phyloP scores from a whole-genome alignment of 345 rosid genomes.

The Brassica juncea region DNA sequence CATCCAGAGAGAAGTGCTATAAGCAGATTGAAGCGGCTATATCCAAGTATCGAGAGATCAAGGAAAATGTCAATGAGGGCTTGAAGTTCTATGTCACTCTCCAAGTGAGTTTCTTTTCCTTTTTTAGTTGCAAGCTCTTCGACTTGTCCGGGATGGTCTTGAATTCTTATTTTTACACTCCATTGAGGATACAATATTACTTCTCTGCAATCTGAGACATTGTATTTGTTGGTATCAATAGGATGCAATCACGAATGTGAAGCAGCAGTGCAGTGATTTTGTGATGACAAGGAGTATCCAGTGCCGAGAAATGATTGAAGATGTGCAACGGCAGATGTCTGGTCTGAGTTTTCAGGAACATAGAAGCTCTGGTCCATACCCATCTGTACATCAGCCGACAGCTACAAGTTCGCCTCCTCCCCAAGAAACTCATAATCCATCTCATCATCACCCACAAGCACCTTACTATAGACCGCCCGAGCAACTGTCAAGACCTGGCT shows the following conservation, averaged over 20 bases:
- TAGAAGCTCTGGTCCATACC: slow-evolving; percentile 62
- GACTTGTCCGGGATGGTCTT: slow-evolving; percentile 15
- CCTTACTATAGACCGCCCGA: slow-evolving; percentile 72
- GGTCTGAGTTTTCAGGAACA: slow-evolving; percentile 91
- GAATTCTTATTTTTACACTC: slow-evolving; percentile 1
- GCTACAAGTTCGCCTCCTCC: slow-evolving; percentile 48
- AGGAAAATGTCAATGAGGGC: slow-evolving; percentile 95
- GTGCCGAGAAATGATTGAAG: slow-evolving; percentile 96
- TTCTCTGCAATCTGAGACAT: slow-evolving; percentile 24
- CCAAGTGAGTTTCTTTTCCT: slow-evolving; percentile 56
- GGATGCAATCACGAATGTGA: slow-evolving; percentile 94
- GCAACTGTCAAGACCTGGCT: slow-evolving; percentile 61
- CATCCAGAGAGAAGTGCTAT: slow-evolving; percentile 86
- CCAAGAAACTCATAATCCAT: slow-evolving; percentile 55
- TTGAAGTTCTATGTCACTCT: slow-evolving; percentile 96
- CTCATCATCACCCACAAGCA: slow-evolving; percentile 53
- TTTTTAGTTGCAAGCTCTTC: slow-evolving; percentile 1
- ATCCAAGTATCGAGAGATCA: slow-evolving; percentile 84
- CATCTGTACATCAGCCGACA: slow-evolving; percentile 64
- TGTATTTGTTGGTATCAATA: slow-evolving; percentile 38
- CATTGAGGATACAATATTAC: slow-evolving; percentile 12
- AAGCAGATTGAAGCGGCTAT: slow-evolving; percentile 93
- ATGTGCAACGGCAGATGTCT: slow-evolving; percentile 86
- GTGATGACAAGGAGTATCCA: slow-evolving; percentile 97
- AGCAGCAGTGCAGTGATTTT: slow-evolving; percentile 98